A percentile compares a stretch with the other conserved stretches of the same genome.
These are phyloP conservation scores for Pythium scleroteichum DNA, from an alignment of 352 stramenopile genomes.

Conservation along the genomic window DNA sequence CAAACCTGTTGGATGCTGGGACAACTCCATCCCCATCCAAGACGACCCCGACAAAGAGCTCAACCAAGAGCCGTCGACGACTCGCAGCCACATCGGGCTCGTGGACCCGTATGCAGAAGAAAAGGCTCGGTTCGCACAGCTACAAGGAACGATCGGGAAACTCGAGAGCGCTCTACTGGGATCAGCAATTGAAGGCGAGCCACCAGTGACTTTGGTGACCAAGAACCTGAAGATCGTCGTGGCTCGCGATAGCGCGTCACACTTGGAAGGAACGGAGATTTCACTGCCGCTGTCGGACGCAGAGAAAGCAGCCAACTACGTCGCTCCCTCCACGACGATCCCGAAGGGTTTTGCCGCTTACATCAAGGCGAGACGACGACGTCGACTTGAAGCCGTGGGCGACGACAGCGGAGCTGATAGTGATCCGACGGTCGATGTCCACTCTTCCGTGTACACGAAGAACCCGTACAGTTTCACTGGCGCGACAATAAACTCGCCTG, in stretches of 20 bases:
- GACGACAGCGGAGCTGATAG: slow-evolving; percentile 28
- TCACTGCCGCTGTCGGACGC: slow-evolving; percentile 40
- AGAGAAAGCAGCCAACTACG: slow-evolving; percentile 55
- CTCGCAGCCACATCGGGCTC: slow-evolving; percentile 2
- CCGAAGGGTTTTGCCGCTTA: slow-evolving; percentile 51
- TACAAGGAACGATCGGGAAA: slow-evolving; percentile 56
- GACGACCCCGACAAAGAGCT: slow-evolving; percentile 2
- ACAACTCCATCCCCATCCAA: slow-evolving; percentile 7
- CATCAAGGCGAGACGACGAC: slow-evolving; percentile 21
- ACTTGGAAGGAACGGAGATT: slow-evolving; percentile 41
- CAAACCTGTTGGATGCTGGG: slow-evolving; percentile 54
- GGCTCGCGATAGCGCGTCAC: slow-evolving; percentile 40
- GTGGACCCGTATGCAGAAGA: slow-evolving; percentile 33
- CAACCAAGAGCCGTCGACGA: slow-evolving; percentile 3
- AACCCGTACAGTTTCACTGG: slow-evolving; percentile 63
- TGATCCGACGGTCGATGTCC: slow-evolving; percentile 58
- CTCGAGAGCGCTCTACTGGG: slow-evolving; percentile 46
- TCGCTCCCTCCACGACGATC: slow-evolving; percentile 48
- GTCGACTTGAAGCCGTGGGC: slow-evolving; percentile 15
- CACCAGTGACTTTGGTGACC: slow-evolving; percentile 49
- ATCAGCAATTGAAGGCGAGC: slow-evolving; percentile 48
- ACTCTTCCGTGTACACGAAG: slow-evolving; percentile 64
- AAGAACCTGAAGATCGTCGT: slow-evolving; percentile 67
- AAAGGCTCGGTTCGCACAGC: slow-evolving; percentile 33
- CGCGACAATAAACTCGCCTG: slow-evolving; percentile 49